Evolutionary conservation across 2,329 filamentous ascomycete genomes (phyloP), one percentile per base, ranked within the genome.

Genomic region (Colletotrichum chrysophilum): DNA sequence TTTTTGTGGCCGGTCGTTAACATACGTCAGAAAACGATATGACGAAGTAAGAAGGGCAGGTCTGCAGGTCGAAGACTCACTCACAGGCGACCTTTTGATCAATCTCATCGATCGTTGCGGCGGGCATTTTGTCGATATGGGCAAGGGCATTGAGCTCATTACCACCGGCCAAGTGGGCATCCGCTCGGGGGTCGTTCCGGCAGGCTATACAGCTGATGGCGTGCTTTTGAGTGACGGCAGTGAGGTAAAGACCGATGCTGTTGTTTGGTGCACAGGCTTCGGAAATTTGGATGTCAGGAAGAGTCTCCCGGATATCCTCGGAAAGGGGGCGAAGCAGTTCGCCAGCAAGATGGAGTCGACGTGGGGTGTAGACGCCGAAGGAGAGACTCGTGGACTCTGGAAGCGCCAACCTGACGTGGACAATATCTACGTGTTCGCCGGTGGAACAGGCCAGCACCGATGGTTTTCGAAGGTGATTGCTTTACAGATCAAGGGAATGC

Each of bases 361-460:
- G 0, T 87, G 84, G 84, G 86, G 85, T 0, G 74, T 86, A 2
- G 86, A 87, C 74, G 77, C 58, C 4, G 86, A 88, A 77, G 86
- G 86, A 7, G 86, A 87, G 79, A 73, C 86, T 24, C 81, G 84
- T 1, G 85, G 86, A 1, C 71, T 87, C 77, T 86, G 84, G 82
- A 86, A 85, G 78, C 82, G 84, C 5, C 82, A 84, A 7, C 36
- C 71, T 4, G 74, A 71, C 7, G 32, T 83, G 13, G 80, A 84
- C 8, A 85, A 85, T 21, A 82, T 83, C 66, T 86, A 83, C 82
- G 74, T 81, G 5, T 80, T 82, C 74, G 83, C 84, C 2, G 84
- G 85, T 2, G 77, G 80, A 9, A 82, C 82, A 3, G 77, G 79
- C 62, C 79, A 81, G 32, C 84, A 85, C 32, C 79, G 85, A 0